Base-by-base conservation (phyloP, 2,329 filamentous ascomycete genomes). In the Celoporthe dispersa region DNA sequence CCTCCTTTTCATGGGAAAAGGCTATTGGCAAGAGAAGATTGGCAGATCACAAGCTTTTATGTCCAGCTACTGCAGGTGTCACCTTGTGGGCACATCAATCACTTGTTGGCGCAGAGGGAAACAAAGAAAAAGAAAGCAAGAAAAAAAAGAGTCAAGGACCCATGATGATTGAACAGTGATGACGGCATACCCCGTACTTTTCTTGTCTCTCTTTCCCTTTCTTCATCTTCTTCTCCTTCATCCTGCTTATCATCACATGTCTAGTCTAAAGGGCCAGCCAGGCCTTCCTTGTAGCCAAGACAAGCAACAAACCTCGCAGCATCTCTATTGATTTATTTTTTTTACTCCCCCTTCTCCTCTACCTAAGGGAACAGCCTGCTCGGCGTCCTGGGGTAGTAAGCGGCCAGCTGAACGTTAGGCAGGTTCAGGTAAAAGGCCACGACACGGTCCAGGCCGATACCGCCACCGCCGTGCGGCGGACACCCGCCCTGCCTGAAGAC, bases 381-480 rank as follows among this genome's bases (percentile, higher is more conserved):
- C 9, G 88, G 87, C 22, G 87, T 90, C 64, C 87, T 81, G 12
- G 88, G 87, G 77, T 88, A 90, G 75, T 85, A 88, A 66, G 82
- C 82, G 33, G 87, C 83, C 64, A 90, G 79, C 74, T 89, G 87
- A 68, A 90, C 87, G 74, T 84, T 88, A 2, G 87, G 88, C 73
- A 90, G 76, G 74, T 84, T 84, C 71, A 90, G 78, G 76, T 85
- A 90, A 85, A 86, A 90, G 7, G 88, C 86, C 65, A 97, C 90
- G 66, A 98, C 91, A 77, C 94, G 90, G 82, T 98, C 94, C 66
- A 98, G 84, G 64, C 94, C 94, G 75, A 97, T 94, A 79, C 94
- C 94, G 76, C 93, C 94, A 73, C 94, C 94, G 53, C 93, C 94
- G 77, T 97, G 94, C 0, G 94, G 92, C n/a, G 94, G 94, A 31